Evolutionary conservation across 192 early-diverging fungal genomes (phyloP).

Genomic region (Pilaira anomala): DNA sequence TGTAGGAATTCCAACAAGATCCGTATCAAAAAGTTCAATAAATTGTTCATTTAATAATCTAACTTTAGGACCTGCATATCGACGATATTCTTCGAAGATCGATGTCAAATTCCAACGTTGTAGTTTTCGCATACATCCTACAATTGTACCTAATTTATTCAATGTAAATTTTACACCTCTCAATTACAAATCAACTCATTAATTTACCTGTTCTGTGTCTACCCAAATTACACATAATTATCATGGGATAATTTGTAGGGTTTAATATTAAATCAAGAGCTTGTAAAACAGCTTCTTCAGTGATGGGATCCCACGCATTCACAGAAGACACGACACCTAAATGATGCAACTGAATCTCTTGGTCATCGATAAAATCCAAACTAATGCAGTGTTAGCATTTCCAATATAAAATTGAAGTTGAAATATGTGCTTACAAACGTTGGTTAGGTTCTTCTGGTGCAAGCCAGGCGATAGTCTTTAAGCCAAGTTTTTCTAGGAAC

Average conservation of each 20-base stretch:
- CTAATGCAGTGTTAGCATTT: constrained; percentile 26
- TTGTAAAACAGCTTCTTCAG: constrained; percentile 93
- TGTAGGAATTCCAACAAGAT: constrained; percentile 81
- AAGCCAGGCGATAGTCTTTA: constrained; percentile 92
- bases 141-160: constrained; percentile 74
- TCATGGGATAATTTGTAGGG: constrained; percentile 89
- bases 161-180: not conserved
- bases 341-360: constrained; percentile 92
- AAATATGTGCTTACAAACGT: constrained; percentile 62
- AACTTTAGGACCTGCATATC: constrained; percentile 92
- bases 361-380: constrained; percentile 97
- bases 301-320: constrained; percentile 97
- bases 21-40: constrained; percentile 95
- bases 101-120: constrained; percentile 98
- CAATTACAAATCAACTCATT: too few species aligned
- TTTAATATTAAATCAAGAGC: constrained; percentile 85
- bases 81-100: constrained; percentile 97
- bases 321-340: constrained; percentile 78
- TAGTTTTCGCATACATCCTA: constrained; percentile 95
- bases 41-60: constrained; percentile 94
- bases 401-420: not conserved
- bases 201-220: constrained; percentile 92
- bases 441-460: constrained; percentile 97
- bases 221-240: constrained; percentile 98
- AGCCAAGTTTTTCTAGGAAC: constrained; percentile 92